Evolutionary conservation across 2,329 filamentous ascomycete species (phyloP).

Genomic region (Cordyceps cateniannulata): DNA sequence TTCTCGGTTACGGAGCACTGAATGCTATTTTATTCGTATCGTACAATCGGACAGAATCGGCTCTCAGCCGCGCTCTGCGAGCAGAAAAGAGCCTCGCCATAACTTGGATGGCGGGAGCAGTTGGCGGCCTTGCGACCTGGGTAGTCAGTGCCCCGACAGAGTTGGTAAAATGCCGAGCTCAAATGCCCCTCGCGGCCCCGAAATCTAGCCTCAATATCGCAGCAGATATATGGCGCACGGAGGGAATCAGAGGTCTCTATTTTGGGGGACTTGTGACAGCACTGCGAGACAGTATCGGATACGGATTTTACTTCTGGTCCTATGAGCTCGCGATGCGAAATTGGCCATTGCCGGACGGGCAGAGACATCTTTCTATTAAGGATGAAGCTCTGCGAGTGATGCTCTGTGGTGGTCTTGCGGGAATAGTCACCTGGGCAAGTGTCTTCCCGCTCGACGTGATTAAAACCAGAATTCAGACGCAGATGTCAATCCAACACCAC

Average conservation of each 20-base stretch:
- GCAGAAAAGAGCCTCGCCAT: slow-evolving; percentile 48
- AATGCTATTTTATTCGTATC: slow-evolving; percentile 86
- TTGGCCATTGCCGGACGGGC: slow-evolving; percentile 32
- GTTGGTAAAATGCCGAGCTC: slow-evolving; percentile 81
- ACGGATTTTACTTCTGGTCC: slow-evolving; percentile 95
- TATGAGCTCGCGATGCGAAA: slow-evolving; percentile 70
- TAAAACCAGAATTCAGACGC: slow-evolving; percentile 86
- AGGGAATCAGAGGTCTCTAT: slow-evolving; percentile 67
- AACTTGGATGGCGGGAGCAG: slow-evolving; percentile 72
- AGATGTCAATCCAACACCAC: slow-evolving; percentile 31
- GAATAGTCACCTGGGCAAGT: slow-evolving; percentile 80
- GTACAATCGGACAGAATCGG: slow-evolving; percentile 75
- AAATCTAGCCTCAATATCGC: slow-evolving; percentile 59
- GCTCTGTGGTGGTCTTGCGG: slow-evolving; percentile 80
- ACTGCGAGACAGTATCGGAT: slow-evolving; percentile 80
- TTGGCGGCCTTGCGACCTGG: slow-evolving; percentile 80
- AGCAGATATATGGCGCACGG: slow-evolving; percentile 48
- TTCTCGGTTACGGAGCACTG: slow-evolving; percentile 82
- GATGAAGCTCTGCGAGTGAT: slow-evolving; percentile 58
- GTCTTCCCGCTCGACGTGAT: slow-evolving; percentile 89
- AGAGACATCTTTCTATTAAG: slow-evolving; percentile 21
- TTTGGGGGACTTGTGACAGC: slow-evolving; percentile 76
- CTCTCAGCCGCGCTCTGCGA: slow-evolving; percentile 41
- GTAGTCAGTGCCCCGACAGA: slow-evolving; percentile 83
- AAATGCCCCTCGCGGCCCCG: slow-evolving; percentile 45